Base-by-base conservation (phyloP, 768 basidiomycete genomes). In the Suillus bovinus region DNA sequence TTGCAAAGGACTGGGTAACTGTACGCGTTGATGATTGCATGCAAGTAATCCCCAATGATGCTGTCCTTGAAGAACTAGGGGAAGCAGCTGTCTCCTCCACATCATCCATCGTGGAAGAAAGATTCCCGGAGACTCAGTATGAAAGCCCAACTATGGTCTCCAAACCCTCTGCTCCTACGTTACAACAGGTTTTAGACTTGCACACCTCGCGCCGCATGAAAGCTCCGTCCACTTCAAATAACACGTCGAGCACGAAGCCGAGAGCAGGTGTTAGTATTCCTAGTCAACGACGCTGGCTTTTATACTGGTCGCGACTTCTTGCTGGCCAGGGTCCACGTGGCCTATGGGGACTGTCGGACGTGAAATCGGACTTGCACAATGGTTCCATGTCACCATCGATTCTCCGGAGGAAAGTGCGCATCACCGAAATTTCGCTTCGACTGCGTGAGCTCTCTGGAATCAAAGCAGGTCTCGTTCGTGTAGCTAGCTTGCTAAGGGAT, bases 221-320 rank as follows among this genome's bases (percentile, higher is more conserved):
- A 63, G 61, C 65, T 36, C 44, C 62, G 13, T 36, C 55, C 38
- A 67, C 36, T 62, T 65, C 64, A 56, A 68, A 73, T 50, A 39
- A 56, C 6, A 24, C 22, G 20, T 38, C 36, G 38, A 24, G 17
- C 24, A 17, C 11, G 73, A 66, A 78, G 75, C 62, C 60, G 64
- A 64, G 80, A 77, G 69, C 86, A 82, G 89, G 89, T 13, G 88
- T 93, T 47, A 90, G 87, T 64, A 94, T 94, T 66, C 89, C 92
- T 0, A 90, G 88, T 61, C 93, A 94, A 72, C 82, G 86, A 2
- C 85, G 93, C 22, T 93, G 87, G 80, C 76, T 95, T 5, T 81
- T 84, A 66, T 94, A 94, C 69, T 94, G 89, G 89, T 84, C 86
- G 0, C 78, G 86, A 13, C 69, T 88, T n/a, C 78, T 90, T 17